Evolutionary conservation across 129 eudicot genomes (phyloP).

Genomic region (Pulicaria dysenterica): DNA sequence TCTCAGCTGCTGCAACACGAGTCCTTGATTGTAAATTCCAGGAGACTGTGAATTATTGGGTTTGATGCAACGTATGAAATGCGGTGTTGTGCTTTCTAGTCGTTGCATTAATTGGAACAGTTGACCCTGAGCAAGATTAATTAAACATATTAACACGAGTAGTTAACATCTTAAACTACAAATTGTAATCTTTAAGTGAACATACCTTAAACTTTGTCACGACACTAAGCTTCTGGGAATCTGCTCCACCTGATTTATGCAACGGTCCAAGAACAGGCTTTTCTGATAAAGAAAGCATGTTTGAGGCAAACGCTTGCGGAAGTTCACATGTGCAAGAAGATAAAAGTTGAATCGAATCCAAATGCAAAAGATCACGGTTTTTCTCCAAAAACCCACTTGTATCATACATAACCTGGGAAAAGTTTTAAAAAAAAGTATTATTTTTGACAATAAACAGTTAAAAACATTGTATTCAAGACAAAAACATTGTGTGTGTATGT

Average conservation of each 20-base stretch:
- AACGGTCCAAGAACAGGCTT: constrained; percentile 66
- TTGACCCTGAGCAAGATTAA: constrained; percentile 65
- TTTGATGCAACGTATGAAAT: constrained; percentile 95
- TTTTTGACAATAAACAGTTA: not conserved
- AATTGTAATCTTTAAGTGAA: not conserved
- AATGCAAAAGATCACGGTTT: constrained; percentile 57
- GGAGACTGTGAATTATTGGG: constrained; percentile 87
- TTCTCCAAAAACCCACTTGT: constrained; percentile 69
- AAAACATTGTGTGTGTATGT: constrained; percentile 2
- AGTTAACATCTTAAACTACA: constrained; percentile 9
- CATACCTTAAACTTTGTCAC: constrained; percentile 86
- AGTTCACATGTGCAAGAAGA: constrained; percentile 58
- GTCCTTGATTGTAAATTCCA: constrained; percentile 78
- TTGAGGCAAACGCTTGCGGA: constrained; percentile 59
- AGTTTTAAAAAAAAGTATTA: constrained; percentile 10
- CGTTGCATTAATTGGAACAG: constrained; percentile 95
- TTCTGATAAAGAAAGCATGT: constrained; percentile 48
- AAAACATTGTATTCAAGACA: constrained; percentile 1
- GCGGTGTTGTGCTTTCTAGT: constrained; percentile 88
- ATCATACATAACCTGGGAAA: constrained; percentile 54
- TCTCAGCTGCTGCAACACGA: constrained; percentile 81
- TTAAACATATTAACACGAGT: not conserved
- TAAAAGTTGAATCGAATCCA: constrained; percentile 61
- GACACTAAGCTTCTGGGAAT: constrained; percentile 96
- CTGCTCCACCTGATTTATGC: constrained; percentile 94